Evolutionary conservation across 23 red algal species (phyloP).

Genomic region (Gracilaria vermiculophylla): DNA sequence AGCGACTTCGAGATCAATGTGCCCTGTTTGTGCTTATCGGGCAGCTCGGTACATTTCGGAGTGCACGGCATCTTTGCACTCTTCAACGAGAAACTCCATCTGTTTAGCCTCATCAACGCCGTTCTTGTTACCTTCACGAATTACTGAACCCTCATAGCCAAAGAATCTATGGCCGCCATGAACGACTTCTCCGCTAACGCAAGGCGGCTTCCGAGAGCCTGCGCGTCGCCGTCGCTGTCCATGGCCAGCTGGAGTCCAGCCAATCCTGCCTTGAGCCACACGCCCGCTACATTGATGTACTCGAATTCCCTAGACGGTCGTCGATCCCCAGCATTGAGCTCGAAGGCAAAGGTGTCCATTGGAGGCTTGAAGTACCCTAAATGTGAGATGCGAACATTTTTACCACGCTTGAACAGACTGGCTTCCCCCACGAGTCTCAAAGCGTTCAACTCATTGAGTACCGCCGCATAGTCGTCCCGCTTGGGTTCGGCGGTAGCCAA

Average conservation of each 20-base stretch:
- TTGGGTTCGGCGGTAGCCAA: too few species aligned
- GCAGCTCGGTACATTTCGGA: not conserved
- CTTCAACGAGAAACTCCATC: not conserved
- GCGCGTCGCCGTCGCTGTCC: not conserved
- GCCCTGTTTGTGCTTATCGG: not conserved
- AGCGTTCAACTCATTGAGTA: not conserved
- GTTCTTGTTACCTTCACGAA: not conserved
- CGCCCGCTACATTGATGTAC: not conserved
- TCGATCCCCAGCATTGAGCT: not conserved
- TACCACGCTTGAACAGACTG: not conserved
- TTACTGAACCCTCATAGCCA: not conserved
- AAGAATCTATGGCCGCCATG: not conserved
- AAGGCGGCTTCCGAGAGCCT: not conserved
- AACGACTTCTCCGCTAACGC: not conserved
- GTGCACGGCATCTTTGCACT: not conserved
- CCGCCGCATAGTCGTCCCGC: not conserved
- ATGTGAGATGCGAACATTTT: not conserved
- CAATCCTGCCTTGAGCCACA: not conserved
- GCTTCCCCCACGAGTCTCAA: not conserved
- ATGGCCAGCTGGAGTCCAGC: not conserved
- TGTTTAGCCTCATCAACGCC: not conserved
- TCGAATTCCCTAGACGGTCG: not conserved
- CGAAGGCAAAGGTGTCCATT: not conserved
- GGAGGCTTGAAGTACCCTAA: constrained; percentile 6
- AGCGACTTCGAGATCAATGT: not conserved